phyloP scores from a whole-genome alignment of 257 asterid species.

The Agastache rugosa region DNA sequence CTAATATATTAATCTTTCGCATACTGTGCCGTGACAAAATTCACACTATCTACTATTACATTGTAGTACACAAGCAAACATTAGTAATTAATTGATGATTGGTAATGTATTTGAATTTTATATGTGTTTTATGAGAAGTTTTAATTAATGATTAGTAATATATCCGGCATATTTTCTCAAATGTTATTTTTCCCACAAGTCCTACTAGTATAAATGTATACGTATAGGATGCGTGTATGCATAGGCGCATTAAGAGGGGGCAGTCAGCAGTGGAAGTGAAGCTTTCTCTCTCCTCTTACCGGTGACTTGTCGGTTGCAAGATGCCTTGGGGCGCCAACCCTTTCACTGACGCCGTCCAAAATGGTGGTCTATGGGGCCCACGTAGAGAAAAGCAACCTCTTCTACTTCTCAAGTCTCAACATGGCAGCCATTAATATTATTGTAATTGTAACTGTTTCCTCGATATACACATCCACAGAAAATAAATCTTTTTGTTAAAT shows the following conservation, averaged over 20 bases:
- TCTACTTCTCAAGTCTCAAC: conserved; percentile 24
- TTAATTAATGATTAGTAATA: background rate
- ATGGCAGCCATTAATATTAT: conserved; percentile 39
- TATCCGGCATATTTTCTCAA: background rate
- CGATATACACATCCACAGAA: background rate
- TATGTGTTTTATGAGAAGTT: background rate
- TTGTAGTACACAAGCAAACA: background rate
- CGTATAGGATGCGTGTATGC: background rate
- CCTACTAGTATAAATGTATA: background rate
- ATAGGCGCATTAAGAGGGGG: conserved; percentile 34
- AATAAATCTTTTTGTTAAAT: no score
- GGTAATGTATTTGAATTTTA: background rate
- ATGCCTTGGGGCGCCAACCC: conserved; percentile 49
- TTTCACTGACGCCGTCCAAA: conserved; percentile 40
- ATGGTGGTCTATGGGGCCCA: conserved; percentile 36
- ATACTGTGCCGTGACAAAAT: background rate
- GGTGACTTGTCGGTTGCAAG: conserved; percentile 44
- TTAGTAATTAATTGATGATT: background rate
- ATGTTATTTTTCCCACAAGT: no score
- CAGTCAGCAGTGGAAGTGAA: background rate
- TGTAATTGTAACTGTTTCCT: conserved; percentile 28
- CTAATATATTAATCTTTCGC: background rate
- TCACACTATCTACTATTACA: background rate
- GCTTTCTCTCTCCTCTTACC: conserved; percentile 27
- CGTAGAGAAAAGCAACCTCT: conserved; percentile 2